Percentiles rank a stretch among this genome's conserved stretches.
Conservation (phyloP, 371 early-diverging fungal genomes). For the Mortierella sp. region DNA sequence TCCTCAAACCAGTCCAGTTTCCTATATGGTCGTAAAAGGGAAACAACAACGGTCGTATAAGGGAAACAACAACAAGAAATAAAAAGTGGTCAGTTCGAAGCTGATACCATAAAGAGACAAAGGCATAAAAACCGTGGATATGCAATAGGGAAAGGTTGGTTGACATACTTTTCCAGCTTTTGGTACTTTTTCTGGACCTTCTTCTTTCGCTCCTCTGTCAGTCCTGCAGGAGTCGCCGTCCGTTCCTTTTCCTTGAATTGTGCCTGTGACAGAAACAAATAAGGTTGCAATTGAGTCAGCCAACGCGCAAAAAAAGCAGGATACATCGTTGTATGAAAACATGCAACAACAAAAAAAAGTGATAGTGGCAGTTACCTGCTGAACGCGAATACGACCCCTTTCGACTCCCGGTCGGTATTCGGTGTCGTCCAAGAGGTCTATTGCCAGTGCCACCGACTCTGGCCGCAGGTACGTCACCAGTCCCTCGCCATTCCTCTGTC, state of each 20-base stretch:
- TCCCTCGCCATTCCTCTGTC: slow-evolving; percentile 89
- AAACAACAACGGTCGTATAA: no score
- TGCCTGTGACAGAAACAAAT: slow-evolving; percentile 61
- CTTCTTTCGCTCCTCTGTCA: slow-evolving; percentile 66
- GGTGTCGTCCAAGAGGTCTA: slow-evolving; percentile 88
- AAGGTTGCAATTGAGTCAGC: neutral
- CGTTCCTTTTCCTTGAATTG: slow-evolving; percentile 76
- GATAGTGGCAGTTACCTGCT: slow-evolving; percentile 60
- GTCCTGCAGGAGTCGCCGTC: slow-evolving; percentile 24
- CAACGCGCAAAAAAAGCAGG: no score
- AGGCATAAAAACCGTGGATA: slow-evolving; percentile 49
- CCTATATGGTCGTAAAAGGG: slow-evolving; percentile 60
- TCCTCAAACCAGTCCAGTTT: slow-evolving; percentile 93
- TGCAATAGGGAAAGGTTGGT: neutral
- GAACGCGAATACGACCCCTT: slow-evolving; percentile 75
- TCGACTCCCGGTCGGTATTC: slow-evolving; percentile 78
- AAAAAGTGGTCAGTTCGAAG: neutral
- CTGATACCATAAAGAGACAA: neutral
- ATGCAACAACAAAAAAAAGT: neutral
- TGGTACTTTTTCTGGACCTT: slow-evolving; percentile 78
- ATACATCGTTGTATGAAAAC: neutral
- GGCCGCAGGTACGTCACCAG: slow-evolving; percentile 91
- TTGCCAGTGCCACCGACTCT: slow-evolving; percentile 89
- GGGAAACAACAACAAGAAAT: neutral
- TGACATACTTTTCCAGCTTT: slow-evolving; percentile 74